These are phyloP conservation scores for Gaertneriomyces sp. DNA, from an alignment of 192 early-diverging fungal species.

Conservation along the genomic window DNA sequence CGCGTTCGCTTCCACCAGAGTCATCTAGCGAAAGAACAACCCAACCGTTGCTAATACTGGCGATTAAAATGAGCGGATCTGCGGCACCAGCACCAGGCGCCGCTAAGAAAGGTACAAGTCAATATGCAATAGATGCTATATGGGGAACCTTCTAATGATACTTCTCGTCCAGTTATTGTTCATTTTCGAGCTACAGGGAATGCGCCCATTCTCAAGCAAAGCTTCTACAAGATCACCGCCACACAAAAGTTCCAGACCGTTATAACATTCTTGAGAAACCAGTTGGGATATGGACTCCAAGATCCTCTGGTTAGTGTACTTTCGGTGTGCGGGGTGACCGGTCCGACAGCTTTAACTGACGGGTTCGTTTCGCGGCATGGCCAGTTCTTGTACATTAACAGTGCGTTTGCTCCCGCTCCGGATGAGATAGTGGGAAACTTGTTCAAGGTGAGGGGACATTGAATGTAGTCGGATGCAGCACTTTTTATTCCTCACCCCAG, in stretches of 20 bases:
- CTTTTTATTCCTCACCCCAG: neutral
- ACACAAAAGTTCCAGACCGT: constrained; percentile 81
- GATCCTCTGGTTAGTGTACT: constrained; percentile 63
- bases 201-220: constrained; percentile 87
- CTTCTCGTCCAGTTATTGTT: constrained; percentile 67
- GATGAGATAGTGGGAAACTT: constrained; percentile 84
- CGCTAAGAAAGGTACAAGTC: too few relatives aligned
- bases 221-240: constrained; percentile 78
- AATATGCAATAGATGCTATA: neutral
- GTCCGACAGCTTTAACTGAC: too few relatives aligned
- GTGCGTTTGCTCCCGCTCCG: constrained; percentile 90
- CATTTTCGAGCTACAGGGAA: constrained; percentile 79
- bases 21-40: too few relatives aligned
- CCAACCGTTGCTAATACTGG: too few relatives aligned
- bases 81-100: too few relatives aligned
- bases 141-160: neutral
- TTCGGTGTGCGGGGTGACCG: too few relatives aligned
- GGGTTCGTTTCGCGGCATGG: neutral
- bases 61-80: too few relatives aligned
- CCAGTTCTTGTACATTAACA: constrained; percentile 89
- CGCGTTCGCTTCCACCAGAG: too few relatives aligned
- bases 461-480: neutral
- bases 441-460: constrained; percentile 53
- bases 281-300: constrained; percentile 69
- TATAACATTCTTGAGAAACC: constrained; percentile 76